phyloP scores from a whole-genome alignment of 2,329 filamentous ascomycete species.

The Fusarium sarcochroum region DNA sequence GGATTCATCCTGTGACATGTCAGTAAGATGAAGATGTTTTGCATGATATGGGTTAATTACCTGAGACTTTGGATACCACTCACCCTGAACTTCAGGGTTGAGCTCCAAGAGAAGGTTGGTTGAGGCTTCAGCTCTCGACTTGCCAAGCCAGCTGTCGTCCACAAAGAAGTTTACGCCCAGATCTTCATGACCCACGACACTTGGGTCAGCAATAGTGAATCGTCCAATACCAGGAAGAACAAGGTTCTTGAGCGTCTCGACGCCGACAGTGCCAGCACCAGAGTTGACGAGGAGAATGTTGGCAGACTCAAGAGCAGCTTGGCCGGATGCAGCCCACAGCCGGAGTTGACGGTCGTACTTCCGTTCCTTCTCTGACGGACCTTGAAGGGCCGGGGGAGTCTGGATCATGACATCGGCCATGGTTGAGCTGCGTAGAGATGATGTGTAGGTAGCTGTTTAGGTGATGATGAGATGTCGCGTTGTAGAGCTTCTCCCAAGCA shows the following conservation, averaged over 20 bases:
- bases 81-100: slow-evolving; percentile 90
- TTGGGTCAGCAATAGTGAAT: slow-evolving; percentile 91
- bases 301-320: slow-evolving; percentile 89
- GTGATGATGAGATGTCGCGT: slow-evolving; percentile 14
- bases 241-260: slow-evolving; percentile 97
- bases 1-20: slow-evolving; percentile 44
- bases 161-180: slow-evolving; percentile 98
- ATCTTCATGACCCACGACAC: slow-evolving; percentile 82
- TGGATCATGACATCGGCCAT: slow-evolving; percentile 52
- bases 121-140: slow-evolving; percentile 82
- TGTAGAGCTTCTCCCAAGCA: slow-evolving; percentile 2
- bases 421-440: slow-evolving; percentile 20
- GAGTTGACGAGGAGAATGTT: slow-evolving; percentile 93
- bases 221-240: slow-evolving; percentile 92
- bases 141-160: slow-evolving; percentile 82
- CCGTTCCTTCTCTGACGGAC: slow-evolving; percentile 73
- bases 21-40: neutral
- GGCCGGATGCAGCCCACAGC: slow-evolving; percentile 93
- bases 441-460: slow-evolving; percentile 9
- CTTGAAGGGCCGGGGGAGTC: slow-evolving; percentile 57
- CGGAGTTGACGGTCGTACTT: slow-evolving; percentile 97
- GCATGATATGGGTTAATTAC: slow-evolving; percentile 13
- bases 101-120: slow-evolving; percentile 85
- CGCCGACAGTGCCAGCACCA: slow-evolving; percentile 86
- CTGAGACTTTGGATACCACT: slow-evolving; percentile 71